Evolutionary conservation across 495 filamentous ascomycete species (phyloP), one percentile per base, ranked within the genome.

Genomic region (Stereocaulon alpinum): DNA sequence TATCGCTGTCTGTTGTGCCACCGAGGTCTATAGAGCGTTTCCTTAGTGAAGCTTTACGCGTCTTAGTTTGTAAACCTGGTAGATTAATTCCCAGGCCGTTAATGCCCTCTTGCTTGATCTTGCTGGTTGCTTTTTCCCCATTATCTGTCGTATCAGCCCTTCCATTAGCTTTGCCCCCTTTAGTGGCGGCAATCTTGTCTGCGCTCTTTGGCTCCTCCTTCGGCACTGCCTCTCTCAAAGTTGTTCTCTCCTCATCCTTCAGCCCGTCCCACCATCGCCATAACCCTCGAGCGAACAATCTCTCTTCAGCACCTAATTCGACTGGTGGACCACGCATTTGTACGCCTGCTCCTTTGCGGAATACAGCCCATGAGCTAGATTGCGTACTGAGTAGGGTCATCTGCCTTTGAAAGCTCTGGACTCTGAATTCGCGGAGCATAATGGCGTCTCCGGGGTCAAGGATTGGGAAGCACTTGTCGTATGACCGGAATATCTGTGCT

Each of bases 401-500:
- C 7, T 69, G 69, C 61, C 70, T 71, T 32, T 78, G 66, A 55
- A 73, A 72, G 61, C 69, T 78, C 56, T 74, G 68, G 15, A 94
- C 87, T 56, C 77, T 79, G 65, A 96, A 90, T 43, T 83, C 77
- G 6, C 86, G 79, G 14, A 98, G 77, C 41, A 98, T 69, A 22
- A 96, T 75, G 3, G 84, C 82, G 63, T 93, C 86, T 9, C 93
- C 93, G 17, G 78, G 77, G 3, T 75, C 72, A 27, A 89, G 74
- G 6, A 76, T 66, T 0, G 93, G 93, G 2, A 97, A 73, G 0
- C 82, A 80, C 14, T 80, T 78, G 63, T 84, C 85, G 66, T 85
- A 82, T 1, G 88, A 85, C 6, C 89, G 81, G 69, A 88, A 88
- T 17, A 96, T 74, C 58, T 87, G 82, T 0, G 88, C 87, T 22